Conservation (phyloP, 1,284 basidiomycete genomes). For the Malassezia sp. region DNA sequence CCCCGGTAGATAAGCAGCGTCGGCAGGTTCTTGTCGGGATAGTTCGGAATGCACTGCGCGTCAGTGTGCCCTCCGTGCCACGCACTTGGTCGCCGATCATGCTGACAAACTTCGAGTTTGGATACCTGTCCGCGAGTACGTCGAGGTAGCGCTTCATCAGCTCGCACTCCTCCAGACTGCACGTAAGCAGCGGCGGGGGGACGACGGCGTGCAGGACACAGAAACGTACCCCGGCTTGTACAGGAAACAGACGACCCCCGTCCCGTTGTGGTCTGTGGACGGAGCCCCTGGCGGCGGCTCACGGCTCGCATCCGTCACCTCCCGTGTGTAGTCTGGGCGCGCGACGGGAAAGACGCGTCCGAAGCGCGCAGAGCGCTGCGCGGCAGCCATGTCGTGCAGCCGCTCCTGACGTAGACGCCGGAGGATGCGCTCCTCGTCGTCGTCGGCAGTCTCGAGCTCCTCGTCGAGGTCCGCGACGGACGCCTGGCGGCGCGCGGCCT, state of each 20-base stretch:
- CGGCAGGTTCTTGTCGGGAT: constrained; percentile 80
- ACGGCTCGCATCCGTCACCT: constrained; percentile 85
- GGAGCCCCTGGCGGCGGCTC: constrained; percentile 23
- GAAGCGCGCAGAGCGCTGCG: constrained; percentile 61
- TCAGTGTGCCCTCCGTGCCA: too few species aligned
- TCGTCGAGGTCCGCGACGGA: constrained; percentile 29
- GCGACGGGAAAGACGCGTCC: constrained; percentile 76
- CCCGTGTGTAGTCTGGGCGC: constrained; percentile 82
- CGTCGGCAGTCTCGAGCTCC: constrained; percentile 44
- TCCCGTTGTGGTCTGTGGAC: constrained; percentile 52
- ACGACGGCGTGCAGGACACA: too few species aligned
- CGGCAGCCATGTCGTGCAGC: constrained; percentile 57
- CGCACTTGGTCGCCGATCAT: constrained; percentile 69
- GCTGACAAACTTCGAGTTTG: constrained; percentile 86
- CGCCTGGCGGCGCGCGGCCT: constrained; percentile 24
- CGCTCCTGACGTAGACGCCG: constrained; percentile 60
- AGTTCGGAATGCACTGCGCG: constrained; percentile 91
- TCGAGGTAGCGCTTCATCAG: constrained; percentile 62
- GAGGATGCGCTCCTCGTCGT: constrained; percentile 67
- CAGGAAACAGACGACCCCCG: constrained; percentile 73
- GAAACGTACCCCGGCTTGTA: constrained; percentile 75
- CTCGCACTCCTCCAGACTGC: constrained; percentile 53
- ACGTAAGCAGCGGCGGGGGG: not conserved
- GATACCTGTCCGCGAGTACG: constrained; percentile 66
- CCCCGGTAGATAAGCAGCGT: constrained; percentile 85